A percentile compares a stretch with the other conserved stretches of the same genome.
These are phyloP conservation scores for Thermothelomyces thermophilus DNA, from an alignment of 2,329 filamentous ascomycete species.

Conservation along the genomic window DNA sequence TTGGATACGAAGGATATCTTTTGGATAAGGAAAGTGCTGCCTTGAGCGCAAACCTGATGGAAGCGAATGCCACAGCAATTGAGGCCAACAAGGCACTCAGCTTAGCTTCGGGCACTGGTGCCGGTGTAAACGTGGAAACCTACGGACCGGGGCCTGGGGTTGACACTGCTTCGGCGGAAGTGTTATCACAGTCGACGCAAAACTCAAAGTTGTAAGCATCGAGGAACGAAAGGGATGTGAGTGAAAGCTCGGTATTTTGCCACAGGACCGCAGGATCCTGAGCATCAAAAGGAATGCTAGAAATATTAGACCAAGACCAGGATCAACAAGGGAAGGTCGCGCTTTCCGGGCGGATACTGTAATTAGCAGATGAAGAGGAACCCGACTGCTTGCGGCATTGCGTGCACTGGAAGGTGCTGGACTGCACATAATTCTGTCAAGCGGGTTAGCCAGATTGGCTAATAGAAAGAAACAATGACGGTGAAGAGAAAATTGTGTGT, in stretches of 20 bases:
- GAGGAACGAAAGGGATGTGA: too few relatives aligned
- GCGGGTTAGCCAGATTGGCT: too few relatives aligned
- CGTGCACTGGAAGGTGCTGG: conserved; percentile 47
- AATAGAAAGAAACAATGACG: too few relatives aligned
- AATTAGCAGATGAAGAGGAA: conserved; percentile 39
- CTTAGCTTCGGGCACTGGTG: not conserved
- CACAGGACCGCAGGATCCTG: too few relatives aligned
- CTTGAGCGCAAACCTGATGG: too few relatives aligned
- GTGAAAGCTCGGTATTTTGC: too few relatives aligned
- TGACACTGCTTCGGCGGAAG: too few relatives aligned
- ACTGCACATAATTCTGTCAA: conserved; percentile 29
- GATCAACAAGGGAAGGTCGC: too few relatives aligned
- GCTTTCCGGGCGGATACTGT: conserved; percentile 30
- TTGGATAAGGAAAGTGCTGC: not conserved
- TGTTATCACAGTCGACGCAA: not conserved
- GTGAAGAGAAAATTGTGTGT: too few relatives aligned
- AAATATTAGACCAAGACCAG: too few relatives aligned
- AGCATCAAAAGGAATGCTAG: too few relatives aligned
- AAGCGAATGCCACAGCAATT: not conserved
- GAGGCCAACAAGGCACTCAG: not conserved
- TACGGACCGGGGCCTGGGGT: too few relatives aligned
- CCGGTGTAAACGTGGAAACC: not conserved
- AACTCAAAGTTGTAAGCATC: not conserved
- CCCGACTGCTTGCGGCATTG: conserved; percentile 49
- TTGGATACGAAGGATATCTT: conserved; percentile 4